These are phyloP conservation scores for Eimeria maxima DNA, from an alignment of 169 alveolate genomes.

Conservation along the genomic window DNA sequence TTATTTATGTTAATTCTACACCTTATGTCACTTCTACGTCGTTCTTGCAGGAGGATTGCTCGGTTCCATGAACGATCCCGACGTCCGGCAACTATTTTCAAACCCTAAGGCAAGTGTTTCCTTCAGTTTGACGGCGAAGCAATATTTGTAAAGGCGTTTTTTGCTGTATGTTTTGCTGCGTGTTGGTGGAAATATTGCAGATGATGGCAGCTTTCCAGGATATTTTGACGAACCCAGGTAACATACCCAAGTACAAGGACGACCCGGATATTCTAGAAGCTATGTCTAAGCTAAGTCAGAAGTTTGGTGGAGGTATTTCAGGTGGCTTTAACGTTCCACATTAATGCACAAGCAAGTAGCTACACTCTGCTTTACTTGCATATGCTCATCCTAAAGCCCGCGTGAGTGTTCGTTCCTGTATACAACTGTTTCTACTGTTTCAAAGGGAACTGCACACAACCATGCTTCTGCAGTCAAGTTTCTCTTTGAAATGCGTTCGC, in stretches of 20 bases:
- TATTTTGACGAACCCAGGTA: constrained; percentile 88
- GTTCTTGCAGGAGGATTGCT: constrained; percentile 73
- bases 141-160: no score
- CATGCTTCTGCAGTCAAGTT: constrained; percentile 15
- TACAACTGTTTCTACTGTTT: background rate
- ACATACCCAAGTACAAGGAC: constrained; percentile 85
- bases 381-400: background rate
- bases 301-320: constrained; percentile 82
- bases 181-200: constrained; percentile 65
- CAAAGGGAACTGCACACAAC: background rate
- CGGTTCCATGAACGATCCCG: constrained; percentile 83
- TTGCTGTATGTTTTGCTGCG: background rate
- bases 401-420: background rate
- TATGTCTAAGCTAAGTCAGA: constrained; percentile 78
- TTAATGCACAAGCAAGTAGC: background rate
- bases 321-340: constrained; percentile 66
- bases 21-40: no score
- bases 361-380: background rate
- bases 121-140: background rate
- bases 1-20: no score
- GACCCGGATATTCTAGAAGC: constrained; percentile 87
- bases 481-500: constrained; percentile 22
- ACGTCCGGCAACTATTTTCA: constrained; percentile 65
- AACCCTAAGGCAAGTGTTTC: constrained; percentile 81
- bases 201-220: constrained; percentile 88